Percentiles rank a stretch among this genome's conserved stretches.
Conservation (phyloP, 2,329 filamentous ascomycete genomes). For the Teratosphaeria epicoccoides region DNA sequence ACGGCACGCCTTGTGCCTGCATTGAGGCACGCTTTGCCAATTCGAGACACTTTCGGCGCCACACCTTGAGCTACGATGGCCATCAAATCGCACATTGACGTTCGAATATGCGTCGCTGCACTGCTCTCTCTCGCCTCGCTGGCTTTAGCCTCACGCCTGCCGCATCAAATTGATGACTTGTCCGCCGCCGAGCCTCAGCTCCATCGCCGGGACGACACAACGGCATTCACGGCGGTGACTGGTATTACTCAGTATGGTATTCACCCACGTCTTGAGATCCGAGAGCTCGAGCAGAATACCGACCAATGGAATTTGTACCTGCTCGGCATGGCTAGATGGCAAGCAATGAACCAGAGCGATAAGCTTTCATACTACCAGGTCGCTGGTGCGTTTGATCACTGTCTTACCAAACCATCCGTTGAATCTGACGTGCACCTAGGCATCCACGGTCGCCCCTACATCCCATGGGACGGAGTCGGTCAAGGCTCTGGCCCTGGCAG, state of each 20-base stretch:
- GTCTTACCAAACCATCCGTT: background rate
- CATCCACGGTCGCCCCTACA: conserved; percentile 67
- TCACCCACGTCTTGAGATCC: conserved; percentile 52
- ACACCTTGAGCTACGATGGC: background rate
- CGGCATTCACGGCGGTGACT: conserved; percentile 16
- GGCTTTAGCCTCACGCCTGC: background rate
- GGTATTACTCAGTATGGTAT: conserved; percentile 23
- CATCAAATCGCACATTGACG: background rate
- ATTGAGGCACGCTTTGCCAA: background rate
- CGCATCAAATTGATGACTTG: background rate
- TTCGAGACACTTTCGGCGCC: background rate
- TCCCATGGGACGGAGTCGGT: conserved; percentile 44
- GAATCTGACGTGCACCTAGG: conserved; percentile 36
- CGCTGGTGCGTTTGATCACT: conserved; percentile 44
- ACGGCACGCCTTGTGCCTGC: background rate
- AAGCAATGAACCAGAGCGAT: conserved; percentile 53
- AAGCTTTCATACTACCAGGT: conserved; percentile 69
- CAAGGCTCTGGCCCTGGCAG: conserved; percentile 41
- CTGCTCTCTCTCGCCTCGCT: background rate
- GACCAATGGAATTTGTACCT: conserved; percentile 69
- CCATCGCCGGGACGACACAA: conserved; percentile 9
- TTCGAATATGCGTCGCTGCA: background rate
- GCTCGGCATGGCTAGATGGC: conserved; percentile 62
- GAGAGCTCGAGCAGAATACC: conserved; percentile 50
- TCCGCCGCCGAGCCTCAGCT: background rate